Evolutionary conservation across 129 eudicot species (phyloP), one percentile per base, ranked within the genome.

Genomic region (Chrysanthemum seticuspe): DNA sequence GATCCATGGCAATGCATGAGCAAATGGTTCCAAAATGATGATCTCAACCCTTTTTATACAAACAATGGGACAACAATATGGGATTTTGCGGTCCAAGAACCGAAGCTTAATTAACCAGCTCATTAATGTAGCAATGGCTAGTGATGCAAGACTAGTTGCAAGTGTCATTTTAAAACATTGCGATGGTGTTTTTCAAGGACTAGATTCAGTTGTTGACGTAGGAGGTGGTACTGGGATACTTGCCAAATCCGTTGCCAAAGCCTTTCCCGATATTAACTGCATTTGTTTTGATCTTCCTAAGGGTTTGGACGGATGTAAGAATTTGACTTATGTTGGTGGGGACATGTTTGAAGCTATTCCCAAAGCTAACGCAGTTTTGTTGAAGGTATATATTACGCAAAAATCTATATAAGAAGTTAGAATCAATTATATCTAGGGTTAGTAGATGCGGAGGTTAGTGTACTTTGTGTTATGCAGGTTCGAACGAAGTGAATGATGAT

Each of bases 141-240:
- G 76, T 52, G 76, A 78, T 62, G 29, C 81, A 15, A 62, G 15
- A 14, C 50, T 70, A 10, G 72, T 71, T 14, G 23, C 55, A 2
- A 60, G 48, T 11, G 12, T 68, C 29, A 3, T 82, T 40, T 13
- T 78, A 36, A 44, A 67, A 45, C 49, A 70, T 3, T 10, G 13
- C 12, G 19, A 8, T 8, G 10, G 3, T 62, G 58, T 12, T 62
- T 69, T 70, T 29, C 10, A 71, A 62, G 65, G 70, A 31, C 13
- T 82, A 27, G 44, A 74, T 18, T 77, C 83, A 8, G 19, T 82
- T 31, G 83, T 82, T 15, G 86, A 82, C 23, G 86, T 78, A 11
- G 83, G 83, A 1, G 83, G 86, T 69, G 83, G 83, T 27, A 74
- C 58, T 3, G 86, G 86, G 13, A 68, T 74, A 0, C 8, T 74